Conservation (phyloP, 192 early-diverging fungal genomes). For the Backusella australiensis region DNA sequence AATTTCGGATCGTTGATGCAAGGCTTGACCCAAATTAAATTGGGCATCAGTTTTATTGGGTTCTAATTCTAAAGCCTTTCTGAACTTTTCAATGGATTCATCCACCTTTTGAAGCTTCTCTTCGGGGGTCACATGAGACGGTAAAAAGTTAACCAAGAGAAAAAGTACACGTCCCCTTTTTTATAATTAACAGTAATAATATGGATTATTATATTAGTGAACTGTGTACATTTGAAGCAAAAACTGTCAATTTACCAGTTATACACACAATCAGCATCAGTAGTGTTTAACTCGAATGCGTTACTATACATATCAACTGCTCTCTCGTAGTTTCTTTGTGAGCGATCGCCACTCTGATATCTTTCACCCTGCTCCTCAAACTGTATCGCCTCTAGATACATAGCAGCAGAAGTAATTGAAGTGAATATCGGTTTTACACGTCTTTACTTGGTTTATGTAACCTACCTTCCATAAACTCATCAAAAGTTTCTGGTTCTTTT, state of each 20-base stretch:
- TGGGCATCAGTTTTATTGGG: conserved; percentile 57
- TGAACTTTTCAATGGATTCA: conserved; percentile 51
- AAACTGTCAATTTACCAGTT: conserved; percentile 49
- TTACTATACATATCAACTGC: conserved; percentile 63
- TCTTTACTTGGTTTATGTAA: background rate
- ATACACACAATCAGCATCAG: conserved; percentile 63
- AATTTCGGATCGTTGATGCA: conserved; percentile 56
- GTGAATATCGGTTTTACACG: background rate
- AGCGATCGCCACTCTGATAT: conserved; percentile 65
- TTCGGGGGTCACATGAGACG: conserved; percentile 42
- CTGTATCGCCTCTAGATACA: conserved; percentile 45
- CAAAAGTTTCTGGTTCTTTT: conserved; percentile 48
- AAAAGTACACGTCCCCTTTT: conserved; percentile 55
- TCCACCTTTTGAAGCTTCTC: conserved; percentile 45
- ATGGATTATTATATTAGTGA: background rate
- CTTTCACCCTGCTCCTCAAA: conserved; percentile 65
- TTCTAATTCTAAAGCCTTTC: conserved; percentile 44
- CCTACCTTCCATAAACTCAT: conserved; percentile 56
- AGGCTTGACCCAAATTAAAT: conserved; percentile 69
- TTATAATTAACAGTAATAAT: background rate
- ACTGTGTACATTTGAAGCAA: background rate
- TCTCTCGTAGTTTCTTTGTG: conserved; percentile 62
- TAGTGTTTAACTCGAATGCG: conserved; percentile 51
- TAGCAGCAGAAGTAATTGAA: background rate
- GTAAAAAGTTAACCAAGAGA: conserved; percentile 51